Conservation (phyloP, 2,329 filamentous ascomycete genomes). For the Fusarium sp. region DNA sequence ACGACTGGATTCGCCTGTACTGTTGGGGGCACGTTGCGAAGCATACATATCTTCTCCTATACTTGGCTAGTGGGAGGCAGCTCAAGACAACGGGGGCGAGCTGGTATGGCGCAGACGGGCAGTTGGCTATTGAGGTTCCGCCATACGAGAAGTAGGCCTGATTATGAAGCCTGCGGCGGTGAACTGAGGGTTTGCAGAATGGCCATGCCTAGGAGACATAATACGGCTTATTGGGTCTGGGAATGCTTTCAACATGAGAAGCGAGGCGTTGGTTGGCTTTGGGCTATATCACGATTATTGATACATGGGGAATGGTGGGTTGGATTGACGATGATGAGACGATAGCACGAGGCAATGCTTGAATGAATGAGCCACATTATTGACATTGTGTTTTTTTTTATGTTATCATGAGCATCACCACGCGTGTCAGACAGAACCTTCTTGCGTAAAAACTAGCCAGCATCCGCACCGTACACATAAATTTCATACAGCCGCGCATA, state of each 20-base stretch:
- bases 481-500: slow-evolving; percentile 15
- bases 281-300: neutral
- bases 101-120: slow-evolving; percentile 75
- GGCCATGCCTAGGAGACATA: neutral
- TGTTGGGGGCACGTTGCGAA: slow-evolving; percentile 81
- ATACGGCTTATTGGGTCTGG: neutral
- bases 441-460: neutral
- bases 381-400: neutral
- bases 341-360: neutral
- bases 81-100: slow-evolving; percentile 66
- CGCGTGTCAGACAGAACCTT: neutral
- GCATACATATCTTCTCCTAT: slow-evolving; percentile 80
- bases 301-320: neutral
- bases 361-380: neutral
- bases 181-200: neutral
- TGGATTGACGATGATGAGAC: neutral
- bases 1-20: slow-evolving; percentile 70
- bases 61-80: slow-evolving; percentile 74
- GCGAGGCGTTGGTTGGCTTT: slow-evolving; percentile 31
- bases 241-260: neutral
- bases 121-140: slow-evolving; percentile 57
- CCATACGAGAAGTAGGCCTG: slow-evolving; percentile 37
- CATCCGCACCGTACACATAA: slow-evolving; percentile 10
- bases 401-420: neutral
- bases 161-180: neutral